Evolutionary conservation across 148 eudicot species (phyloP), one percentile per base, ranked within the genome.

Genomic region (Heliamphora exappendiculata): DNA sequence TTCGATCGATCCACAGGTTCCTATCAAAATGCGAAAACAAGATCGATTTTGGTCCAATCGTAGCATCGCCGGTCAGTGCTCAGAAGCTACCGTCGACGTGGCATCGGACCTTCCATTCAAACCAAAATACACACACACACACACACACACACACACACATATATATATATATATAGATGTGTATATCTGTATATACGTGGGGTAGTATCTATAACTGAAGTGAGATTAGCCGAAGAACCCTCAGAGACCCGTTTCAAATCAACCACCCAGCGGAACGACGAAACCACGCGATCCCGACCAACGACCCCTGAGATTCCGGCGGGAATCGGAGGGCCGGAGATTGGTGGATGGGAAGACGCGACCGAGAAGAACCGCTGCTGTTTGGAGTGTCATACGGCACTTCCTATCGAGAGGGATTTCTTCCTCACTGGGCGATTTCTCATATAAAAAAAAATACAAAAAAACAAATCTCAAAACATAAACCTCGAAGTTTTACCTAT

Each of bases 341-440:
- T n/a, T 3, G 63, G 34, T 14, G 63, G 33, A 58, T 2, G 63
- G 63, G 31, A 58, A 58, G 31, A 3, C 16, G 60, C 31, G 31
- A 8, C 33, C 63, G 62, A 28, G 29, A n/a, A n/a, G 31, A 8
- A 7, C 63, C 75, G 82, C 79, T 77, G 81, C 62, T 82, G 73
- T 77, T 73, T 78, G 16, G 73, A 78, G 91, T 90, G 93, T 90
- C 93, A 90, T 84, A 90, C 91, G 93, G 91, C 91, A 90, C 93
- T 88, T 90, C 93, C 89, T 90, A 90, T 90, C 82, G 74, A 79
- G 77, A 82, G 93, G 93, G 91, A 81, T 72, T 79, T 83, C 84
- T 84, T 87, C 91, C 84, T 89, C 93, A 89, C 67, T 31, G 88
- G 78, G 31, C 29, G n/a, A 31, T 29, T 4, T 17, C 37, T 8